Evolutionary conservation across 257 asterid species (phyloP).

Genomic region (Lithospermum erythrorhizon): DNA sequence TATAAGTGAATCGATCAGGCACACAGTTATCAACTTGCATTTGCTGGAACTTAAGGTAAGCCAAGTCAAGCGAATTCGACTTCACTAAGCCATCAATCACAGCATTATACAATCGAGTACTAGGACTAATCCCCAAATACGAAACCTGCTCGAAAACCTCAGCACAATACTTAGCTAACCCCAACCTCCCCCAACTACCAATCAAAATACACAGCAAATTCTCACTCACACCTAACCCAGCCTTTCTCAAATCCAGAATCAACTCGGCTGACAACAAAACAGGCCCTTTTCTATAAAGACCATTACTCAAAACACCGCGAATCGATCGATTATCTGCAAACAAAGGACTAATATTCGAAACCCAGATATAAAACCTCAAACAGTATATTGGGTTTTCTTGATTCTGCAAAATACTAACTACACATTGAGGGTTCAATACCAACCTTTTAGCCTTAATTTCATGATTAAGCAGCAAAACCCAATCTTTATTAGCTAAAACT

Average conservation of each 20-base stretch:
- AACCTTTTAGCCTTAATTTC: slow-evolving; percentile 43
- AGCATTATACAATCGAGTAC: slow-evolving; percentile 78
- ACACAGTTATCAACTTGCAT: slow-evolving; percentile 76
- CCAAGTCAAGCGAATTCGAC: slow-evolving; percentile 81
- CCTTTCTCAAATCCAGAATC: slow-evolving; percentile 42
- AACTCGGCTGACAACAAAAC: slow-evolving; percentile 62
- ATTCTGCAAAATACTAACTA: slow-evolving; percentile 64
- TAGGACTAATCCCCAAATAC: slow-evolving; percentile 62
- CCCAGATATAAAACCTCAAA: slow-evolving; percentile 72
- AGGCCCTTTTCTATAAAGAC: slow-evolving; percentile 64
- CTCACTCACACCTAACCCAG: slow-evolving; percentile 48
- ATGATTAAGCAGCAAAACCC: slow-evolving; percentile 63
- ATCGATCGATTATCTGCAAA: slow-evolving; percentile 45
- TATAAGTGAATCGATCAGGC: slow-evolving; percentile 81
- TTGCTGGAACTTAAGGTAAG: slow-evolving; percentile 90
- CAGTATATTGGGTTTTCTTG: slow-evolving; percentile 51
- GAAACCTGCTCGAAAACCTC: slow-evolving; percentile 83
- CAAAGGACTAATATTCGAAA: slow-evolving; percentile 26
- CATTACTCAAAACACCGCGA: slow-evolving; percentile 47
- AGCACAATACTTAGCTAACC: slow-evolving; percentile 68
- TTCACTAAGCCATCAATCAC: slow-evolving; percentile 76
- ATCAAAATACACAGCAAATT: slow-evolving; percentile 62
- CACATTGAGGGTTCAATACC: slow-evolving; percentile 28
- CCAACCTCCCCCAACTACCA: slow-evolving; percentile 90
- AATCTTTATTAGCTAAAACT: slow-evolving; percentile 63